Evolutionary conservation across 192 early-diverging fungal species (phyloP).

Genomic region (Coemansia furcata): DNA sequence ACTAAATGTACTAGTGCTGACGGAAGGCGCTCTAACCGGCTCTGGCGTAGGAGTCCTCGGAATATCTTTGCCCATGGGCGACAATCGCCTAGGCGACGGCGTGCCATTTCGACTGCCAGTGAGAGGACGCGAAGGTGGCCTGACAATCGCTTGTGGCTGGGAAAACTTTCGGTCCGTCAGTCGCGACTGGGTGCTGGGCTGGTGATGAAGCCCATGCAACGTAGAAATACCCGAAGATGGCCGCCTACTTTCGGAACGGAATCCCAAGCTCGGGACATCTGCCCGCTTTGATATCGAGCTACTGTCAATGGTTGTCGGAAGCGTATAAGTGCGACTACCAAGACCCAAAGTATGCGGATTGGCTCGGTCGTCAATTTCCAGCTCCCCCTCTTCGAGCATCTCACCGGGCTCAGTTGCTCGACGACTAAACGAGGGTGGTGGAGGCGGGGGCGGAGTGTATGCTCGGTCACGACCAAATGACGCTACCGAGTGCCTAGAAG

Average conservation of each 20-base stretch:
- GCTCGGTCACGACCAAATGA: conserved; percentile 7
- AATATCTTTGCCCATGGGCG: neutral
- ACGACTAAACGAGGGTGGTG: conserved; percentile 9
- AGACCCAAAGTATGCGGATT: neutral
- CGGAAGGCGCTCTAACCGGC: neutral
- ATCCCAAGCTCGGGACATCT: neutral
- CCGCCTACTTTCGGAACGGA: neutral
- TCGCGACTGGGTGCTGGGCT: neutral
- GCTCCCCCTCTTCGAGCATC: conserved; percentile 37
- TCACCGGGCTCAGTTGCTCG: conserved; percentile 31
- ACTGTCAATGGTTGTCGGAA: neutral
- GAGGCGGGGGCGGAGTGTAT: conserved; percentile 10
- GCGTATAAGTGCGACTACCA: conserved; percentile 14
- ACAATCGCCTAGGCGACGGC: conserved; percentile 14
- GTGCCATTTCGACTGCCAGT: conserved; percentile 12
- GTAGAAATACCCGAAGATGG: neutral
- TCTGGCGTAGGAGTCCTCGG: conserved; percentile 20
- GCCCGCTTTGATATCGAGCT: neutral
- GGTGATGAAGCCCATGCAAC: neutral
- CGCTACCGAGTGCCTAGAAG: conserved; percentile 12
- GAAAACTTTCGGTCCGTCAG: conserved; percentile 4
- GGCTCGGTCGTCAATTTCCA: conserved; percentile 30
- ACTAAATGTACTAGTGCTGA: no score
- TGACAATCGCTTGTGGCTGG: neutral
- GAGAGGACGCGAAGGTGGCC: neutral